Conservation (phyloP, 2,329 filamentous ascomycete species). For the Stagonosporopsis vannaccii region DNA sequence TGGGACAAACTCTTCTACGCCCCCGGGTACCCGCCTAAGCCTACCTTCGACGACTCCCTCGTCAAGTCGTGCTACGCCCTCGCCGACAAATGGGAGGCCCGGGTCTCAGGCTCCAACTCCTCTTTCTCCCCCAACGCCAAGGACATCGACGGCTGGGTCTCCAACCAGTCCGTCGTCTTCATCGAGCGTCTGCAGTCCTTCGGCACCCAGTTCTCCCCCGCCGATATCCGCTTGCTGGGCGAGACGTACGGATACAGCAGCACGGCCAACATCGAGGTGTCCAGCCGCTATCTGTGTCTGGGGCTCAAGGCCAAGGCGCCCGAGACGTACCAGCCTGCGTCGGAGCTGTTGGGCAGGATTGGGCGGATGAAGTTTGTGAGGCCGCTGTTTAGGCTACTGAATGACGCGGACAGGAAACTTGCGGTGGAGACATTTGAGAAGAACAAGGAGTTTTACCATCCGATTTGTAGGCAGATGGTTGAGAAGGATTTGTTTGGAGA, state of each 20-base stretch:
- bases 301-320: constrained; percentile 77
- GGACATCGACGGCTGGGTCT: constrained; percentile 78
- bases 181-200: constrained; percentile 79
- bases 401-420: constrained; percentile 74
- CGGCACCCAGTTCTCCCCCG: constrained; percentile 66
- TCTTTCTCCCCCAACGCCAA: constrained; percentile 66
- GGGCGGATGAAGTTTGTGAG: constrained; percentile 98
- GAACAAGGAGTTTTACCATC: constrained; percentile 93
- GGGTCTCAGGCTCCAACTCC: constrained; percentile 35
- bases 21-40: constrained; percentile 90
- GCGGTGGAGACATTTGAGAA: constrained; percentile 84
- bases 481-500: constrained; percentile 77
- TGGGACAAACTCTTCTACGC: constrained; percentile 91
- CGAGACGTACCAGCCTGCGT: constrained; percentile 72
- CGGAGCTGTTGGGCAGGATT: constrained; percentile 78
- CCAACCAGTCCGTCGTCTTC: constrained; percentile 92
- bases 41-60: constrained; percentile 85
- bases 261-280: constrained; percentile 87
- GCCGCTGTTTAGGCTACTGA: constrained; percentile 79
- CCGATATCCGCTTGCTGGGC: constrained; percentile 75
- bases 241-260: constrained; percentile 71
- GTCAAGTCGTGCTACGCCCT: constrained; percentile 86
- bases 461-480: constrained; percentile 82
- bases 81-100: constrained; percentile 79
- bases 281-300: constrained; percentile 79